Evolutionary conservation across 306 rosid genomes (phyloP), one percentile per base, ranked within the genome.

Genomic region (Quercus gilva): DNA sequence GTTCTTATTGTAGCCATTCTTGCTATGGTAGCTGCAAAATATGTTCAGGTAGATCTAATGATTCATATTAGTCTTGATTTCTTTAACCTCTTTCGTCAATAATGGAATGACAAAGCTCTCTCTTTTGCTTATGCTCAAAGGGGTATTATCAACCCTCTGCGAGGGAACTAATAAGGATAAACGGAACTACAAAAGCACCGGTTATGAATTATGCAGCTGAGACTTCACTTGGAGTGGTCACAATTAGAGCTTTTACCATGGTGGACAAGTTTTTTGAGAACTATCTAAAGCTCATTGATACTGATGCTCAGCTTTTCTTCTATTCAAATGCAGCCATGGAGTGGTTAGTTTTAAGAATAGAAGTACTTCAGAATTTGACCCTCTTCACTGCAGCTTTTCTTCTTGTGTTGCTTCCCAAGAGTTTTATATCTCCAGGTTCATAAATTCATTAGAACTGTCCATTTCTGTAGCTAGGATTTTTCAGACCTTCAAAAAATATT

Each of bases 121-220:
- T 26, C 11, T 61, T 59, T 29, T 7, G 13, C 23, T 15, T 68
- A 19, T 52, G 9, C 23, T 43, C 14, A 43, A 35, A 86, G 80
- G 80, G 79, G 1, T 89, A 87, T 35, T 87, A 87, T 76, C 89
- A 60, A 83, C 87, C 90, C 55, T 73, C 87, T 51, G 86, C 86
- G 19, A 87, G 86, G 53, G 92, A 89, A 76, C 83, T 89, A 31
- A 73, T 83, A 41, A 78, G 92, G 64, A 86, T 89, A 56, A 89
- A 89, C 70, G 92, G 90, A 79, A 86, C 88, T 56, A 84, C 90
- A 21, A 89, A 89, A 81, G 90, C 92, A 57, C 90, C 90, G 6
- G 74, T 85, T 14, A 81, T 86, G 81, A 89, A 89, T 61, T 85
- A 56, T 76, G 87, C 85, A 43, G 51, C 90, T 0, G 90, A 89